These are phyloP conservation scores for Xylaria scruposa DNA, from an alignment of 495 filamentous ascomycete species.

Conservation along the genomic window DNA sequence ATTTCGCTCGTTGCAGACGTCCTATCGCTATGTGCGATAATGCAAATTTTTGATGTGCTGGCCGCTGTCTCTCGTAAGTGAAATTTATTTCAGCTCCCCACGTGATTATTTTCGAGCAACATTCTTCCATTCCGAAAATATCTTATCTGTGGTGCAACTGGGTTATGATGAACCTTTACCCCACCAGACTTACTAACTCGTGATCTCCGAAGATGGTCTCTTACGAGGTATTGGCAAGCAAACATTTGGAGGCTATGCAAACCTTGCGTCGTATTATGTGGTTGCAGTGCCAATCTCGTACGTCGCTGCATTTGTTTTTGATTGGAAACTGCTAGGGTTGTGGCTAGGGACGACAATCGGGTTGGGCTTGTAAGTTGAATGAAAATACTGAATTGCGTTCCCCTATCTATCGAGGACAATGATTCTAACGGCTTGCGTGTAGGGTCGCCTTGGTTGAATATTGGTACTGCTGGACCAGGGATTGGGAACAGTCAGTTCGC, in stretches of 20 bases:
- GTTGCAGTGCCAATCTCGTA: slow-evolving; percentile 87
- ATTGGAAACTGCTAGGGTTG: slow-evolving; percentile 76
- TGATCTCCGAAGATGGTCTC: slow-evolving; percentile 69
- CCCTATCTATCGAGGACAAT: not conserved
- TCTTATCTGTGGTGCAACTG: not conserved
- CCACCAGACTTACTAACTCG: slow-evolving; percentile 4
- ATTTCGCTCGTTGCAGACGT: slow-evolving; percentile 72
- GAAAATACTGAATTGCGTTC: not conserved
- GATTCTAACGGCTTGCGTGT: slow-evolving; percentile 27
- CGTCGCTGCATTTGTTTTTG: slow-evolving; percentile 71
- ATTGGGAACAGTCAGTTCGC: slow-evolving; percentile 76
- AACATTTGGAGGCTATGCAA: slow-evolving; percentile 86
- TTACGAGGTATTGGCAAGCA: slow-evolving; percentile 85
- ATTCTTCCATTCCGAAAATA: not conserved
- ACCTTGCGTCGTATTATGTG: slow-evolving; percentile 82
- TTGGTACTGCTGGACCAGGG: slow-evolving; percentile 67
- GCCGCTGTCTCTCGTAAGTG: slow-evolving; percentile 58
- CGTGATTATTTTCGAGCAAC: not conserved
- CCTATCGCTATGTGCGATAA: slow-evolving; percentile 80
- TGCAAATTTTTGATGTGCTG: slow-evolving; percentile 86
- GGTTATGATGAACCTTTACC: not conserved
- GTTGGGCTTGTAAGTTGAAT: slow-evolving; percentile 57
- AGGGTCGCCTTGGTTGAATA: slow-evolving; percentile 71
- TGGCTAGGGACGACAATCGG: slow-evolving; percentile 84
- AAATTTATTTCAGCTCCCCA: not conserved